Conservation (phyloP, 257 asterid genomes). For the Euphrasia confusa region DNA sequence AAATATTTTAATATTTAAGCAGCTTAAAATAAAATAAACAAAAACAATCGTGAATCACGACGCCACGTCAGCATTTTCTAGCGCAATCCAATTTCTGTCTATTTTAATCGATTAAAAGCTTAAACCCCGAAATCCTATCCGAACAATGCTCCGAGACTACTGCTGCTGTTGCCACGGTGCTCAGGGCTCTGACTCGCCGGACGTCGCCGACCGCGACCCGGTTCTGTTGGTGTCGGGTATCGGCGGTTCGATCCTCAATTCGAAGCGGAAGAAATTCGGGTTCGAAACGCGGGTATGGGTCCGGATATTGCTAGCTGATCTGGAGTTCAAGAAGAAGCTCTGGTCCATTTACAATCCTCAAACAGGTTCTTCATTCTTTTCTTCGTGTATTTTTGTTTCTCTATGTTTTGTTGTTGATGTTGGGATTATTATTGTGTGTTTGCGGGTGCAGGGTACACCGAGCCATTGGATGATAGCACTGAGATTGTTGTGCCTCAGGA, state of each 20-base stretch:
- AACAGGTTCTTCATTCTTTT: constrained; percentile 29
- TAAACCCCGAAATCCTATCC: background rate
- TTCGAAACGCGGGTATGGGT: constrained; percentile 86
- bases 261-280: constrained; percentile 59
- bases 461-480: constrained; percentile 55
- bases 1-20: too few relatives aligned
- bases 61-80: too few relatives aligned
- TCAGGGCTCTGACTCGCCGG: constrained; percentile 33
- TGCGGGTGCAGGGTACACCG: constrained; percentile 64
- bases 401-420: too few relatives aligned
- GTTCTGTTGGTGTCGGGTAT: constrained; percentile 68
- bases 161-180: constrained; percentile 32
- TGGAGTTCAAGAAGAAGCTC: constrained; percentile 71
- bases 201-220: constrained; percentile 67
- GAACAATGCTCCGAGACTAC: constrained; percentile 37
- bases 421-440: background rate
- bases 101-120: too few relatives aligned
- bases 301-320: constrained; percentile 65
- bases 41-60: too few relatives aligned
- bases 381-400: background rate
- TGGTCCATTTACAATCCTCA: constrained; percentile 72
- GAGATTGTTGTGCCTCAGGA: constrained; percentile 86
- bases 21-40: too few relatives aligned
- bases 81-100: too few relatives aligned
- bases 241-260: constrained; percentile 71